Percentiles rank a stretch among this genome's conserved stretches.
These are phyloP conservation scores for Striga hermonthica DNA, from an alignment of 305 asterid genomes.

Conservation along the genomic window DNA sequence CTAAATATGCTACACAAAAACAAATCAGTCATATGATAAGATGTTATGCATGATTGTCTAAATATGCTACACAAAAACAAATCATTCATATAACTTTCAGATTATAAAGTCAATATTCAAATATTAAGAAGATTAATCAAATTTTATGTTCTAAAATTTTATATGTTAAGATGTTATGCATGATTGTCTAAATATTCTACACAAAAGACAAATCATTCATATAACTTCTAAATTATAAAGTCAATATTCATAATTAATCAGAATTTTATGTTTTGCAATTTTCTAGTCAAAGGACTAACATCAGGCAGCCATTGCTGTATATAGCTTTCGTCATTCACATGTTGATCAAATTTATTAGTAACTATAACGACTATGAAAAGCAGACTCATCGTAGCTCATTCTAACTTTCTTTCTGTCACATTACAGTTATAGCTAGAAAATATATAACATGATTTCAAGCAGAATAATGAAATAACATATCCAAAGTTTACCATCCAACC, in stretches of 20 bases:
- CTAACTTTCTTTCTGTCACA: slow-evolving; percentile 22
- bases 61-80: too few species aligned
- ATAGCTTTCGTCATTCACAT: slow-evolving; percentile 8
- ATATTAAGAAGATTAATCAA: too few species aligned
- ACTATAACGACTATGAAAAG: slow-evolving; percentile 21
- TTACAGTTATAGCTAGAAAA: slow-evolving; percentile 17
- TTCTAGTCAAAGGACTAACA: slow-evolving; percentile 11
- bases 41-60: too few species aligned
- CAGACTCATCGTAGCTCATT: slow-evolving; percentile 17
- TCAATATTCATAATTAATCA: neutral
- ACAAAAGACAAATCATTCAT: too few species aligned
- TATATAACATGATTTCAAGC: slow-evolving; percentile 22
- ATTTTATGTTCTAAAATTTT: too few species aligned
- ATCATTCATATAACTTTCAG: too few species aligned
- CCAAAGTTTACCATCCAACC: slow-evolving; percentile 13
- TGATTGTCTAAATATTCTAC: too few species aligned
- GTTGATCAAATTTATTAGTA: slow-evolving; percentile 1
- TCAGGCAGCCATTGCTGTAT: slow-evolving; percentile 10
- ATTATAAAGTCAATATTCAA: slow-evolving; percentile 5
- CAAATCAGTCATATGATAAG: too few species aligned
- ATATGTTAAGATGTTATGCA: too few species aligned
- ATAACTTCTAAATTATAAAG: neutral
- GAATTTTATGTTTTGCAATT: slow-evolving; percentile 1
- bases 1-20: too few species aligned
- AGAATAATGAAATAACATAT: slow-evolving; percentile 14